phyloP scores from a whole-genome alignment of 352 stramenopile species.

The Phytophthora citrophthora region DNA sequence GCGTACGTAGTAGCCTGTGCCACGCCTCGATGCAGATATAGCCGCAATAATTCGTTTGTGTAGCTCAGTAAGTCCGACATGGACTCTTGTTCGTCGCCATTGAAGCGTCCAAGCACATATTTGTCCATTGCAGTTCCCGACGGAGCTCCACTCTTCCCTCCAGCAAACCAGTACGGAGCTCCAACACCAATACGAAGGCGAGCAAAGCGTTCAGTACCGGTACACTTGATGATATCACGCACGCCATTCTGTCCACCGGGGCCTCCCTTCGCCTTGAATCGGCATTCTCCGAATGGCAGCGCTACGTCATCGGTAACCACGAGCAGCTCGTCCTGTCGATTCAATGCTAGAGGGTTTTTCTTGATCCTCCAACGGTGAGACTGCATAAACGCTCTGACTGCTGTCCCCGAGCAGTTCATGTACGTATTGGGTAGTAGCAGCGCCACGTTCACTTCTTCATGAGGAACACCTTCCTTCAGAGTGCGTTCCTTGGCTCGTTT shows the following conservation, averaged over 20 bases:
- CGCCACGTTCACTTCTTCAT: constrained; percentile 77
- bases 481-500: constrained; percentile 80
- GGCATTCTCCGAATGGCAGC: constrained; percentile 81
- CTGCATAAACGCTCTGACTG: constrained; percentile 83
- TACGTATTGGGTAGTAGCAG: constrained; percentile 80
- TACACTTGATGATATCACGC: constrained; percentile 86
- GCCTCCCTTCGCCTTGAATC: constrained; percentile 82
- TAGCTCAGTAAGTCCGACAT: constrained; percentile 69
- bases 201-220: constrained; percentile 81
- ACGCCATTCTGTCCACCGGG: constrained; percentile 85
- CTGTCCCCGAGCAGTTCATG: constrained; percentile 87
- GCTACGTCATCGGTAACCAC: constrained; percentile 85
- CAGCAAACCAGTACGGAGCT: constrained; percentile 78
- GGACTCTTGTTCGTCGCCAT: constrained; percentile 79
- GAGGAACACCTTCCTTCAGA: constrained; percentile 72
- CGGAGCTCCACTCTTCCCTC: constrained; percentile 66
- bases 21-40: constrained; percentile 84
- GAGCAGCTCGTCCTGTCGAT: constrained; percentile 86
- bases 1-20: constrained; percentile 70
- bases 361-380: constrained; percentile 84
- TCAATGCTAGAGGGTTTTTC: constrained; percentile 80
- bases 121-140: constrained; percentile 86
- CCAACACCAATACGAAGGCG: constrained; percentile 85
- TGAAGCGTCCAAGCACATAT: constrained; percentile 81
- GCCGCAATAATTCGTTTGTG: constrained; percentile 74